These are phyloP conservation scores for Termitomyces sp. DNA, from an alignment of 768 basidiomycete genomes.

Conservation along the genomic window DNA sequence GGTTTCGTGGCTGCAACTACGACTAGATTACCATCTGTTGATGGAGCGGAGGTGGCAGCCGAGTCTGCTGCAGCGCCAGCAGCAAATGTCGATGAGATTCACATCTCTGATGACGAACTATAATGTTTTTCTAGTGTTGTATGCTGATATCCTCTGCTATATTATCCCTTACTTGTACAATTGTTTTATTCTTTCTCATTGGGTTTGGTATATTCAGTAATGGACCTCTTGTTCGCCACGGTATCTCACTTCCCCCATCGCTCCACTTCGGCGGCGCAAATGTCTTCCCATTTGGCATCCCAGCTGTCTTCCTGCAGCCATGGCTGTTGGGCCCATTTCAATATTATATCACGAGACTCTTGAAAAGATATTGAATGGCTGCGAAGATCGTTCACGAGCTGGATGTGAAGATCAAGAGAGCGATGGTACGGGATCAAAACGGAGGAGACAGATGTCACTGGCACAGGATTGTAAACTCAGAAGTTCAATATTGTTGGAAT, in stretches of 20 bases:
- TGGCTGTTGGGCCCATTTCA: conserved; percentile 68
- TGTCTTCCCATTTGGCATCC: conserved; percentile 73
- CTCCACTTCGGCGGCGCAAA: conserved; percentile 75
- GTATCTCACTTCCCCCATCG: conserved; percentile 46
- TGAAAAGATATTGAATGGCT: conserved; percentile 70
- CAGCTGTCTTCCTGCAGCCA: conserved; percentile 66
- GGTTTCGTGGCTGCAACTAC: conserved; percentile 79
- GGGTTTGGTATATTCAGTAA: neutral
- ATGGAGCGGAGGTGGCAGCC: conserved; percentile 31
- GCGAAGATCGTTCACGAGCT: conserved; percentile 54
- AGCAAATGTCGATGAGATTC: conserved; percentile 79
- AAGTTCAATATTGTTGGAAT: neutral
- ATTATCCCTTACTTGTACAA: conserved; percentile 4
- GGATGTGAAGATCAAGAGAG: conserved; percentile 52
- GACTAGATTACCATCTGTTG: conserved; percentile 34
- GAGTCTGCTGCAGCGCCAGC: conserved; percentile 28
- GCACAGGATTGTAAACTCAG: neutral
- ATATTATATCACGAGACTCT: conserved; percentile 56
- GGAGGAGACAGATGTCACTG: conserved; percentile 53
- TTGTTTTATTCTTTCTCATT: conserved; percentile 10
- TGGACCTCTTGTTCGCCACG: neutral
- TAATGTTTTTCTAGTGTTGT: conserved; percentile 30
- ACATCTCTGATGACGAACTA: conserved; percentile 85
- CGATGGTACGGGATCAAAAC: conserved; percentile 66
- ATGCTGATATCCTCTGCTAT: conserved; percentile 2